phyloP scores from a whole-genome alignment of 805 yeast species.

The Wickerhamiella sorbophila region DNA sequence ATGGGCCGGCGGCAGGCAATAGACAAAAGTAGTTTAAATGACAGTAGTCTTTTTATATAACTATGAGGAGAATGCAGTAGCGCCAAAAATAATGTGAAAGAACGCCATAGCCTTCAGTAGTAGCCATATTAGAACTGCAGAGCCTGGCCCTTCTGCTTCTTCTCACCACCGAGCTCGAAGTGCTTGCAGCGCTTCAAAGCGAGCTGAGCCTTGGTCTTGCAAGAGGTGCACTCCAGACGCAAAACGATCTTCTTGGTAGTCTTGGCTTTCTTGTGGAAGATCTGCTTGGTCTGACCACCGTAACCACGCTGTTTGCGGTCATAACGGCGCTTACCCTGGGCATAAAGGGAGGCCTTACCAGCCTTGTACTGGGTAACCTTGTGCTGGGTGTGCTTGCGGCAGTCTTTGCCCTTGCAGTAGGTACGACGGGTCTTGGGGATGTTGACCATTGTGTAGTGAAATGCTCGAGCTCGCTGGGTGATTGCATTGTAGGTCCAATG shows the following conservation, averaged over 20 bases:
- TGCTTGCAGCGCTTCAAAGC: slow-evolving; percentile 99
- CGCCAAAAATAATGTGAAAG: not conserved
- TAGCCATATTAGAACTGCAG: slow-evolving; percentile 72
- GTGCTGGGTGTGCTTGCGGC: slow-evolving; percentile 99
- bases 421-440: slow-evolving; percentile 99
- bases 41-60: slow-evolving; percentile 3
- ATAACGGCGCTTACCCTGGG: slow-evolving; percentile 99
- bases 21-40: not conserved
- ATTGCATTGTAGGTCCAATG: not conserved
- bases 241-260: slow-evolving; percentile 99
- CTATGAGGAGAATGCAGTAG: slow-evolving; percentile 2
- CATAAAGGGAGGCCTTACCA: slow-evolving; percentile 98
- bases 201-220: slow-evolving; percentile 98
- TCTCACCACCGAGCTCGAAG: slow-evolving; percentile 99
- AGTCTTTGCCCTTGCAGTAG: slow-evolving; percentile 98
- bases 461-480: not conserved
- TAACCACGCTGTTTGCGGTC: slow-evolving; percentile 99
- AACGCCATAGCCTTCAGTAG: not conserved
- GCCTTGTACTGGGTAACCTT: slow-evolving; percentile 99
- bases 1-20: not conserved
- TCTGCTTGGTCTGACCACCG: slow-evolving; percentile 99
- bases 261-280: slow-evolving; percentile 99
- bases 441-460: slow-evolving; percentile 53
- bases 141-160: slow-evolving; percentile 99
- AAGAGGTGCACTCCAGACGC: slow-evolving; percentile 95